Evolutionary conservation across 1,139 yeast species (phyloP), one percentile per base, ranked within the genome.

Genomic region (Candida sp.): DNA sequence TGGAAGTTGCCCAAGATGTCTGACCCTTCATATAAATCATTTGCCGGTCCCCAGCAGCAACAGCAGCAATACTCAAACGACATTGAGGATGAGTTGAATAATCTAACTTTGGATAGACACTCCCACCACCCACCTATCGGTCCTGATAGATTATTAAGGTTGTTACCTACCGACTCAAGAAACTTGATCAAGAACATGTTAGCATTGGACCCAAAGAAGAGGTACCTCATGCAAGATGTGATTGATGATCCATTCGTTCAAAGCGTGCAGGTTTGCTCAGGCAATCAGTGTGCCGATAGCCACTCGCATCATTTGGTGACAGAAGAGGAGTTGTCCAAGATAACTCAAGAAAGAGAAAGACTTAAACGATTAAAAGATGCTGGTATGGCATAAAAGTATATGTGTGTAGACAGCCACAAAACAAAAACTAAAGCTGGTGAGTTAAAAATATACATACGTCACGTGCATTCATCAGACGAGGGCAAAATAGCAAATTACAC

Each of bases 1-100:
- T 88, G 96, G 96, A 87, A 87, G 61, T 77, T 85, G 6, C 93
- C 94, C 28, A 81, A 82, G 58, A 68, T 71, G 32, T 69, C 78
- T 17, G 92, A 87, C 61, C 80, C 81, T 34, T 79, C 85, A 62
- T 72, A 69, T 73, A 62, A 80, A 65, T 66, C 77, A 63, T 68
- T 68, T 49, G 54, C 54, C 5, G 59, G 56, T 3, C 55, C 56
- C 3, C 51, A 50, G 30, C 48, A 54, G 27, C 47, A 51, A 31
- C 44, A 44, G 11, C 28, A 41, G 12, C 25, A 33, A 9, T 26
- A 17, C 26, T 5, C 12, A 6, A 37, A 44, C 26, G 12, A 30
- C 23, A 27, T 44, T 5, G 55, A 44, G 23, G 49, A 50, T 27
- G 54, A 50, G 38, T 28, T 44, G 42, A 47, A 48, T 43, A 37